These are phyloP conservation scores for Colletotrichum sidae DNA, from an alignment of 2,329 filamentous ascomycete species.

Conservation along the genomic window DNA sequence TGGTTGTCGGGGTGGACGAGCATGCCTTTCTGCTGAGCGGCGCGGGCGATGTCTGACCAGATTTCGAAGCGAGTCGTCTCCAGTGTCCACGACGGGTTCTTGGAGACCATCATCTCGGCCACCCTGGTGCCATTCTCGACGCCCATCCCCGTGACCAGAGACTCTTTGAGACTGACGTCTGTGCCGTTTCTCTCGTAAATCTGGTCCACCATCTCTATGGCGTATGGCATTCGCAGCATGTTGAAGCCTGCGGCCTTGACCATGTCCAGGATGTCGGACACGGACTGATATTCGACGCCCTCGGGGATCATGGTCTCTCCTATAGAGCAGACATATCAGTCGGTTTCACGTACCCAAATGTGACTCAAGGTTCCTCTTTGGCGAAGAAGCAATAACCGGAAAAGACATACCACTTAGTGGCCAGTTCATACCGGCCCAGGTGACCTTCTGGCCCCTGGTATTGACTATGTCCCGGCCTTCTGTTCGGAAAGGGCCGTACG, in stretches of 20 bases:
- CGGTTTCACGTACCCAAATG: neutral
- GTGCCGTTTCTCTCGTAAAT: slow-evolving; percentile 52
- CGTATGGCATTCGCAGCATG: slow-evolving; percentile 41
- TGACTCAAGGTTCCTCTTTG: neutral
- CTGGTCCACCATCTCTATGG: slow-evolving; percentile 62
- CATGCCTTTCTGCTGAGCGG: slow-evolving; percentile 64
- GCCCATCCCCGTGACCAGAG: slow-evolving; percentile 56
- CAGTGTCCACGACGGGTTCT: slow-evolving; percentile 56
- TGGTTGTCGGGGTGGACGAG: slow-evolving; percentile 72
- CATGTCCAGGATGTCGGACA: slow-evolving; percentile 59
- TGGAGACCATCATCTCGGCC: slow-evolving; percentile 57
- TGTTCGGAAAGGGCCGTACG: neutral
- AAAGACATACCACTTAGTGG: neutral
- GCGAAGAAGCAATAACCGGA: neutral
- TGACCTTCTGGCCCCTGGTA: neutral
- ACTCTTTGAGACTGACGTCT: slow-evolving; percentile 51
- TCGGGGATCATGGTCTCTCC: slow-evolving; percentile 73
- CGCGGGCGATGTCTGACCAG: slow-evolving; percentile 69
- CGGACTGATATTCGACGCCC: slow-evolving; percentile 69
- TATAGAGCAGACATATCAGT: slow-evolving; percentile 21
- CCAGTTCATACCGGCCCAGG: neutral
- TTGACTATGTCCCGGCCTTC: neutral
- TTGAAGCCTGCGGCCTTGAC: slow-evolving; percentile 65
- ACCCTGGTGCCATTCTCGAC: slow-evolving; percentile 60
- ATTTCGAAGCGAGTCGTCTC: slow-evolving; percentile 54